These are phyloP conservation scores for Mollisia scopiformis DNA, from an alignment of 2,329 filamentous ascomycete species.

Conservation along the genomic window DNA sequence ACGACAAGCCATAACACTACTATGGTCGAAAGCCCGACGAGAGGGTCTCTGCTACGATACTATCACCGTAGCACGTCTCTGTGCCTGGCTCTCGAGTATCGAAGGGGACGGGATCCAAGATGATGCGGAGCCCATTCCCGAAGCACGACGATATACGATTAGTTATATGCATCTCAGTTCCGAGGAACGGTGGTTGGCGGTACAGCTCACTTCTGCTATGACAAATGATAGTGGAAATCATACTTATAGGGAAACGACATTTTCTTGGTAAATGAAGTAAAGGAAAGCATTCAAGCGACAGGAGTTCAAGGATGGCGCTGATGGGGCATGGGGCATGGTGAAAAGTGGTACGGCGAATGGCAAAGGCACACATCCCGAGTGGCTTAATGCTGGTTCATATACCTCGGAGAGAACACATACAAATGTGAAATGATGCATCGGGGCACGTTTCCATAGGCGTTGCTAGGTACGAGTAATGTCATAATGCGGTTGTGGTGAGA, in stretches of 20 bases:
- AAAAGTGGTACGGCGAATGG: slow-evolving; percentile 14
- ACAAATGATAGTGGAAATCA: slow-evolving; percentile 28
- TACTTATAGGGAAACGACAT: slow-evolving; percentile 35
- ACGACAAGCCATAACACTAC: slow-evolving; percentile 32
- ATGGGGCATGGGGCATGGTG: not conserved
- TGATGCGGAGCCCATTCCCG: slow-evolving; percentile 31
- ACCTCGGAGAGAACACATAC: not conserved
- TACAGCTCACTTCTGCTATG: slow-evolving; percentile 32
- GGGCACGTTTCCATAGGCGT: slow-evolving; percentile 11
- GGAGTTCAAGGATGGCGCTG: not conserved
- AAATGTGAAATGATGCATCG: slow-evolving; percentile 2
- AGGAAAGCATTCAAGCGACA: not conserved
- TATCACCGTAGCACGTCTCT: slow-evolving; percentile 34
- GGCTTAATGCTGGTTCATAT: slow-evolving; percentile 1
- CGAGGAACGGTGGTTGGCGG: slow-evolving; percentile 36
- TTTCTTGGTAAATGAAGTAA: slow-evolving; percentile 33
- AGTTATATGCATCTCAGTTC: slow-evolving; percentile 36
- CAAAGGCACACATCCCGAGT: not conserved
- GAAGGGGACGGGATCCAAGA: slow-evolving; percentile 36
- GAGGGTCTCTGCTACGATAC: slow-evolving; percentile 38
- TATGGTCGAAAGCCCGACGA: slow-evolving; percentile 36
- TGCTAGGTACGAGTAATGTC: slow-evolving; percentile 12
- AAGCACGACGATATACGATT: slow-evolving; percentile 30
- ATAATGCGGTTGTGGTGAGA: slow-evolving; percentile 3
- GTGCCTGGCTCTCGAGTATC: slow-evolving; percentile 37